These are phyloP conservation scores for Coemansia sp. DNA, from an alignment of 192 early-diverging fungal genomes.

Conservation along the genomic window DNA sequence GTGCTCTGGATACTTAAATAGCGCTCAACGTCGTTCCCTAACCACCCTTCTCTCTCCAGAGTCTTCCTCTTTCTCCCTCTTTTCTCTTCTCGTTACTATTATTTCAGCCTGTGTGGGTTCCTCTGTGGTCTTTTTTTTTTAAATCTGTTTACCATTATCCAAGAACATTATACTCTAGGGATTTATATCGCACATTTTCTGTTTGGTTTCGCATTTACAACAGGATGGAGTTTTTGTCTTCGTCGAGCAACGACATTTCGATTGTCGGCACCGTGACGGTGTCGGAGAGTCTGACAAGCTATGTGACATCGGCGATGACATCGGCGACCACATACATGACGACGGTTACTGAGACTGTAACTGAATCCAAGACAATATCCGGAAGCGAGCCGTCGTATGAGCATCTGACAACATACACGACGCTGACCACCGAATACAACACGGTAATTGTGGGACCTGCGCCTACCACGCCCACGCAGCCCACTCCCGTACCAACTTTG, in stretches of 20 bases:
- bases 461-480: not conserved
- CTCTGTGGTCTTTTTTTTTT: not conserved
- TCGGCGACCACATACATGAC: conserved; percentile 17
- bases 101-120: not conserved
- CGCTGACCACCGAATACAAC: conserved; percentile 26
- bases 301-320: not conserved
- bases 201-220: not conserved
- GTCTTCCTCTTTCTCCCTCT: not conserved
- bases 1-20: not conserved
- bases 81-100: not conserved
- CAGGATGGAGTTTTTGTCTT: not conserved
- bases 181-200: not conserved
- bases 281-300: conserved; percentile 8
- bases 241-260: not conserved
- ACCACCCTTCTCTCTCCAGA: not conserved
- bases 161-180: not conserved
- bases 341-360: conserved; percentile 22
- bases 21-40: not conserved
- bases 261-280: conserved; percentile 21
- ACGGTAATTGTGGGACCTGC: conserved; percentile 17
- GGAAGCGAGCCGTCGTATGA: conserved; percentile 14
- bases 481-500: conserved; percentile 7
- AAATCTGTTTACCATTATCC: too few relatives aligned
- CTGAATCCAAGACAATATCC: not conserved
- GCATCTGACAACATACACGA: conserved; percentile 39